Base-by-base conservation (phyloP, 2,329 filamentous ascomycete genomes). In the Nemania sp. region DNA sequence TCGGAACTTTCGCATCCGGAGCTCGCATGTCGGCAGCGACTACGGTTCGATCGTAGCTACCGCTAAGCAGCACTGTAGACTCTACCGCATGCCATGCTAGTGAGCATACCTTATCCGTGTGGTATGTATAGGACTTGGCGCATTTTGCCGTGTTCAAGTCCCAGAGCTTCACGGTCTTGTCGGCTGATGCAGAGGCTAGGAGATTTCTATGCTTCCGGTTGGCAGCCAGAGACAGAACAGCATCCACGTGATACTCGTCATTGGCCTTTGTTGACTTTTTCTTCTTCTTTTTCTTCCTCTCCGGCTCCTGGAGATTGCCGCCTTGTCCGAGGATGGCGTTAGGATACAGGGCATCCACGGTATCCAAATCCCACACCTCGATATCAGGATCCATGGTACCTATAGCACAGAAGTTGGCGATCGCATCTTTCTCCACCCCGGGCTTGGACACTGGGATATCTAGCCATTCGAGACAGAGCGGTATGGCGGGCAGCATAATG, bases 331-430 rank as follows among this genome's bases (percentile, higher is more conserved):
- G 86, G 65, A 99, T 96, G 10, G 94, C 93, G 73, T 97, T 96
- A 20, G 95, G 95, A 73, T 97, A 99, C 90, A 99, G 96, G 86
- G 90, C 91, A 79, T 99, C 95, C 54, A 99, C 87, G 7, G 92
- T 90, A 74, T 99, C 95, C 54, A 99, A 82, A 73, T 99, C 93
- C 95, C 95, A 99, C 55, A 99, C 88, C 80, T 99, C 95, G 69
- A 99, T 99, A 72, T 99, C 95, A 1, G 95, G 94, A 73, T 98
- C 94, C 87, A 98, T 97, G 4, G 95, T 98, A 59, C 93, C 95
- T 39, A 99, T 87, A 5, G 95, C 95, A 20, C 97, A 93, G 68
- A 94, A 97, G 79, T 97, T 99, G 57, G 91, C 95, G 51, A 83
- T 84, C 21, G 85, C 82, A 65, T 90, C 86, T 63, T 85, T 85